phyloP scores from a whole-genome alignment of 2,329 filamentous ascomycete genomes.

The Fusarium euwallaceae region DNA sequence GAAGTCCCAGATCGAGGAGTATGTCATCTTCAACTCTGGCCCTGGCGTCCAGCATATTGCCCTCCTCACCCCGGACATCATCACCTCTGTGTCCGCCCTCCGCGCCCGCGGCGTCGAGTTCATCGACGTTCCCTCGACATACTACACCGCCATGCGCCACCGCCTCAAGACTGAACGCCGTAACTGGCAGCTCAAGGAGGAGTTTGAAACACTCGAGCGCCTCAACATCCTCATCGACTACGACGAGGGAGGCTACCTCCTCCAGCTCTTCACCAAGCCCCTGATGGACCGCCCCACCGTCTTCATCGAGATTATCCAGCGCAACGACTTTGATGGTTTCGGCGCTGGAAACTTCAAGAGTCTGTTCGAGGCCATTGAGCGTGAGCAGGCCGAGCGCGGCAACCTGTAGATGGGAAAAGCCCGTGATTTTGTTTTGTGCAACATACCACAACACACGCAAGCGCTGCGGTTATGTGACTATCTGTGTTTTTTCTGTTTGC shows the following conservation, averaged over 20 bases:
- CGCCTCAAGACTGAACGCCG: constrained; percentile 76
- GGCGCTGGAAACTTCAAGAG: constrained; percentile 97
- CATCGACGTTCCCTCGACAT: constrained; percentile 88
- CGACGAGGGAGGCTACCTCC: constrained; percentile 89
- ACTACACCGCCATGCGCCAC: constrained; percentile 83
- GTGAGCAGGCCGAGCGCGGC: constrained; percentile 88
- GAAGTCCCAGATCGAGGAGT: constrained; percentile 95
- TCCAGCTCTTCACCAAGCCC: constrained; percentile 85
- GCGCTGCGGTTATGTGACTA: neutral
- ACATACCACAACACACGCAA: neutral
- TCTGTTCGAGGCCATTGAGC: constrained; percentile 93
- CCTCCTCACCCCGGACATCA: constrained; percentile 84
- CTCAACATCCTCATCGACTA: constrained; percentile 95
- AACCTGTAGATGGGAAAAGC: constrained; percentile 70
- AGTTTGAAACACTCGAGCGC: constrained; percentile 80
- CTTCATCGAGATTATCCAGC: constrained; percentile 96
- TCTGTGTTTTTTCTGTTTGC: neutral
- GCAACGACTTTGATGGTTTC: constrained; percentile 91
- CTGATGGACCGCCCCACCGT: constrained; percentile 95
- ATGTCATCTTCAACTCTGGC: constrained; percentile 89
- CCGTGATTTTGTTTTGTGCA: neutral
- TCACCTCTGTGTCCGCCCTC: constrained; percentile 80
- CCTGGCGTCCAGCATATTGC: constrained; percentile 95
- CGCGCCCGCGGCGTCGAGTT: constrained; percentile 92
- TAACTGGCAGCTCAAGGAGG: constrained; percentile 78